A percentile compares a stretch with the other conserved stretches of the same genome.
These are phyloP conservation scores for Marchantia polymorpha DNA, from an alignment of 225 moss, liverwort and hornwort species.

Conservation along the genomic window DNA sequence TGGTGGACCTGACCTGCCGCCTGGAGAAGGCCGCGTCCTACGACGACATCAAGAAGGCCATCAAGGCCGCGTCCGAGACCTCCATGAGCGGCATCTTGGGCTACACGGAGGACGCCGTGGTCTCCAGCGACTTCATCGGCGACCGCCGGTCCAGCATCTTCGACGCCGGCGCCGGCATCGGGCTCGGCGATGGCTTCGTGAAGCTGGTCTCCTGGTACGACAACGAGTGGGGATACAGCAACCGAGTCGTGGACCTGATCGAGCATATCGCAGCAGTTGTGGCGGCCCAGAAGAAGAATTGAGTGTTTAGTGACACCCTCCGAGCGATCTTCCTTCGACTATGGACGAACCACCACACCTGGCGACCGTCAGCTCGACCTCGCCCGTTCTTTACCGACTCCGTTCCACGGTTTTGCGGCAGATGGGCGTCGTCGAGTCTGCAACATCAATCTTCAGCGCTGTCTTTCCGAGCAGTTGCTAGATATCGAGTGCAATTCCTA, in stretches of 20 bases:
- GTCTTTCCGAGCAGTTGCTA: too few relatives aligned
- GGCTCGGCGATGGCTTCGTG: conserved; percentile 40
- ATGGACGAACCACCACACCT: too few relatives aligned
- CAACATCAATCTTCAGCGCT: too few relatives aligned
- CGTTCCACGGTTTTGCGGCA: too few relatives aligned
- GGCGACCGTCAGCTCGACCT: too few relatives aligned
- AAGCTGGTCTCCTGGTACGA: conserved; percentile 63
- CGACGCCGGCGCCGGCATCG: conserved; percentile 56
- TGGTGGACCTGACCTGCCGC: conserved; percentile 79
- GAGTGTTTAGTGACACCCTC: neutral
- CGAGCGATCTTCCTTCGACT: too few relatives aligned
- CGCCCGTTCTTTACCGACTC: too few relatives aligned
- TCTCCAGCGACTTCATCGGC: conserved; percentile 54
- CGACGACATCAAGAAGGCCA: conserved; percentile 61
- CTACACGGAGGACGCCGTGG: conserved; percentile 56
- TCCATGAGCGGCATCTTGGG: conserved; percentile 46
- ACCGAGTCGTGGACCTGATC: conserved; percentile 80
- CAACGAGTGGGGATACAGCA: conserved; percentile 73
- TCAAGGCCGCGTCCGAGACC: conserved; percentile 56
- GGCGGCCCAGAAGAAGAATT: conserved; percentile 30
- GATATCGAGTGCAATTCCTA: too few relatives aligned
- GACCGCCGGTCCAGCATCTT: conserved; percentile 55
- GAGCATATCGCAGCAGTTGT: conserved; percentile 69
- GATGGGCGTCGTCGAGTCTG: too few relatives aligned
- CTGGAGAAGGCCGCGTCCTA: conserved; percentile 65